Evolutionary conservation across 495 filamentous ascomycete genomes (phyloP).

Genomic region (Thozetella sp.): DNA sequence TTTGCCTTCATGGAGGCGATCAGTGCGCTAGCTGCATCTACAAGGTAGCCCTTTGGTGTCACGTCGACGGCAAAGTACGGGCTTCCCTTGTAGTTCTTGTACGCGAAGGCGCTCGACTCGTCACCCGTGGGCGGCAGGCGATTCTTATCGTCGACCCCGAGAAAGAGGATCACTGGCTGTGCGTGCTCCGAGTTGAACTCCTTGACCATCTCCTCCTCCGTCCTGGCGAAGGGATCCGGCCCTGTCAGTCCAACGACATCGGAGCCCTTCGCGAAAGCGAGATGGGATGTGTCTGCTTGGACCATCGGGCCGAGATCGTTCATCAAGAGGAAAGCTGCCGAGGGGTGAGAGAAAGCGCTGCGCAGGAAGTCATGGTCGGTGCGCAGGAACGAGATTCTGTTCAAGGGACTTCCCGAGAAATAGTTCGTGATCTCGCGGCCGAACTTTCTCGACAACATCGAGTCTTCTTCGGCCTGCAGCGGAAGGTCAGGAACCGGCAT

Average conservation of each 20-base stretch:
- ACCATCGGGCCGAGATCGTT: constrained; percentile 78
- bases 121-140: constrained; percentile 9
- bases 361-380: constrained; percentile 78
- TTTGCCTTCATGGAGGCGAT: constrained; percentile 28
- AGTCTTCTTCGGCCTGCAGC: constrained; percentile 63
- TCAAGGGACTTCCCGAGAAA: constrained; percentile 75
- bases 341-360: constrained; percentile 70
- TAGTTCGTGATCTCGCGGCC: constrained; percentile 93
- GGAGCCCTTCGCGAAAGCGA: constrained; percentile 63
- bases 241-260: constrained; percentile 74
- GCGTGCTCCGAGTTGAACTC: constrained; percentile 71
- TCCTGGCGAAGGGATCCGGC: constrained; percentile 65
- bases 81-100: constrained; percentile 64
- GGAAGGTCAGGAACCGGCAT: constrained; percentile 42
- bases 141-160: constrained; percentile 79
- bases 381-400: constrained; percentile 81
- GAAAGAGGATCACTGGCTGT: constrained; percentile 74
- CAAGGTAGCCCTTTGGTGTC: constrained; percentile 66
- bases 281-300: constrained; percentile 45
- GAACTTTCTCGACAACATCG: constrained; percentile 84
- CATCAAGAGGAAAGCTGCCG: constrained; percentile 73
- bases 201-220: constrained; percentile 73
- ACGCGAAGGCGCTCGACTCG: constrained; percentile 23
- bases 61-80: constrained; percentile 92
- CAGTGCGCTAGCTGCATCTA: constrained; percentile 58